phyloP scores from a whole-genome alignment of 2,329 filamentous ascomycete genomes.

The Hortaea sp. region DNA sequence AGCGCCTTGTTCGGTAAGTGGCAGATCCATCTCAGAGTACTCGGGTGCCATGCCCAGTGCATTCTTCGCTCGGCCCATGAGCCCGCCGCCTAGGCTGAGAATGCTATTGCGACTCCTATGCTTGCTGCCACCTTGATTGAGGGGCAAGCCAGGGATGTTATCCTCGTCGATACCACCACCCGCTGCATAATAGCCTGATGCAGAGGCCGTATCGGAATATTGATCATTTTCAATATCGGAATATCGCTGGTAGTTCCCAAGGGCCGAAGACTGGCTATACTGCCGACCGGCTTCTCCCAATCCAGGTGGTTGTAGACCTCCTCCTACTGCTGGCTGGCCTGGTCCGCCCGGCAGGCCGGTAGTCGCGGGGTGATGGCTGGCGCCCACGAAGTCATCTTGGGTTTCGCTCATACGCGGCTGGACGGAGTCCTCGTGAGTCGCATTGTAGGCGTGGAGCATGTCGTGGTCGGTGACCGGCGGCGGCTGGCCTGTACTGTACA shows the following conservation, averaged over 20 bases:
- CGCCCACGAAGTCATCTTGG: constrained; percentile 88
- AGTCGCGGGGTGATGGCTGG: constrained; percentile 35
- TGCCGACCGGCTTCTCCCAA: constrained; percentile 28
- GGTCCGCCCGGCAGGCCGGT: constrained; percentile 36
- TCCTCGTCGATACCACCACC: constrained; percentile 50
- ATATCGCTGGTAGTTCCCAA: constrained; percentile 85
- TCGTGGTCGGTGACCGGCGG: constrained; percentile 75
- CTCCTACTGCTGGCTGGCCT: constrained; percentile 21
- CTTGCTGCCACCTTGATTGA: constrained; percentile 39
- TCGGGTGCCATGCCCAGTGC: constrained; percentile 75
- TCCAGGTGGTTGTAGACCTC: constrained; percentile 27
- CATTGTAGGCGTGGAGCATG: constrained; percentile 63
- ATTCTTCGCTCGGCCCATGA: constrained; percentile 80
- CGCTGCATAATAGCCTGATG: constrained; percentile 59
- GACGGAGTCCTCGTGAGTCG: constrained; percentile 51
- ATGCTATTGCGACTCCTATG: constrained; percentile 71
- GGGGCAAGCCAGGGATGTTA: constrained; percentile 37
- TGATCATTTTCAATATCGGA: constrained; percentile 80
- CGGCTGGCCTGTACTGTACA: constrained; percentile 66
- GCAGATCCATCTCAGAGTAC: constrained; percentile 97
- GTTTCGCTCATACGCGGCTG: constrained; percentile 73
- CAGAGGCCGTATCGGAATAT: constrained; percentile 49
- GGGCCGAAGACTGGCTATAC: constrained; percentile 68
- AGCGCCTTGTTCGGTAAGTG: constrained; percentile 68
- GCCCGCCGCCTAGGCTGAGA: constrained; percentile 71